phyloP scores from a whole-genome alignment of 345 rosid species.

The Gossypium bickii region DNA sequence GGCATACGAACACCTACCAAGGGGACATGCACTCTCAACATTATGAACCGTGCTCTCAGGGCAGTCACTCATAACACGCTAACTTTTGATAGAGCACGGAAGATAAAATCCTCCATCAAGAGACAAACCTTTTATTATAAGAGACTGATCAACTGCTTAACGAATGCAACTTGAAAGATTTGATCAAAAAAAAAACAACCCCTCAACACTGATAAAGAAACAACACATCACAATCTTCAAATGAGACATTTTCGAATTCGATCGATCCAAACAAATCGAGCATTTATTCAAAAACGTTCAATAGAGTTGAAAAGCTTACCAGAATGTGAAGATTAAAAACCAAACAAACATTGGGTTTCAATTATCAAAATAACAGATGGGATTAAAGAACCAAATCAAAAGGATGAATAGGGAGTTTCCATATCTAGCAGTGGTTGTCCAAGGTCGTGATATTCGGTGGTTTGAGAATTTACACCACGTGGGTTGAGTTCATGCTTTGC shows the following conservation, averaged over 20 bases:
- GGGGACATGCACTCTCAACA: no score
- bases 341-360: neutral
- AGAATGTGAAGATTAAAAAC: neutral
- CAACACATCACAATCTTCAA: neutral
- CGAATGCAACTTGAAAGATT: neutral
- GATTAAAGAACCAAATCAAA: neutral
- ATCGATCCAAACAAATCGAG: neutral
- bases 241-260: neutral
- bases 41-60: no score
- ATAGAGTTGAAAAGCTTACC: neutral
- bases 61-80: no score
- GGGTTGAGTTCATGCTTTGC: slow-evolving; percentile 1
- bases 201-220: no score
- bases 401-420: neutral
- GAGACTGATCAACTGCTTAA: no score
- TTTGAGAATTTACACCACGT: neutral
- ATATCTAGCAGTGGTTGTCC: neutral
- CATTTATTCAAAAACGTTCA: neutral
- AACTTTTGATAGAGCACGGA: no score
- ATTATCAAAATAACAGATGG: neutral
- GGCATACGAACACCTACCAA: no score
- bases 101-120: no score
- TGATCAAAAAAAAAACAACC: slow-evolving; percentile 1
- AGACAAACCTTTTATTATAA: no score
- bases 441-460: slow-evolving; percentile 4